Conservation (phyloP, 2,329 filamentous ascomycete species). For the Exophiala mesophila region DNA sequence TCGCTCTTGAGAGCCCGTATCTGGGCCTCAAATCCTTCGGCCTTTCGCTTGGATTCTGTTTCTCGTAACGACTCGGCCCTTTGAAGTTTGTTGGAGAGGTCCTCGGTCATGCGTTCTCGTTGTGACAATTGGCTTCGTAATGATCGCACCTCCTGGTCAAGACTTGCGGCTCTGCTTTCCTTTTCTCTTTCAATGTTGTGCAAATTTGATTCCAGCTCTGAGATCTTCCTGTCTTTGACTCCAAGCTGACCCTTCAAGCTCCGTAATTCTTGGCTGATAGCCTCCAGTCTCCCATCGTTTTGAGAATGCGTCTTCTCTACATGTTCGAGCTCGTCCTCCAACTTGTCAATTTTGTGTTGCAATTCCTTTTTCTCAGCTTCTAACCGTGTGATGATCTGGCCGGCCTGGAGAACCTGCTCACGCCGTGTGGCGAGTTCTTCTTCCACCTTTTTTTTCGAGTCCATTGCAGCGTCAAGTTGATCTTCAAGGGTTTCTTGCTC, state of each 20-base stretch:
- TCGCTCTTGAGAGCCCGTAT: constrained; percentile 90
- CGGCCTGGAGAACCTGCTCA: constrained; percentile 84
- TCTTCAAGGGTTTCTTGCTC: constrained; percentile 94
- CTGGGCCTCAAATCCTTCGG: constrained; percentile 44
- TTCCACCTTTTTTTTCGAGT: constrained; percentile 83
- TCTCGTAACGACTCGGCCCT: constrained; percentile 16
- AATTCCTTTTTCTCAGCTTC: constrained; percentile 82
- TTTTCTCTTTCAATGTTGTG: constrained; percentile 82
- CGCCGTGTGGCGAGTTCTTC: constrained; percentile 75
- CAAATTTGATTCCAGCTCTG: constrained; percentile 79
- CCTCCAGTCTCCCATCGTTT: constrained; percentile 69
- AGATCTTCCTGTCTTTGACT: constrained; percentile 82
- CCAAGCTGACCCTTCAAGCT: constrained; percentile 87
- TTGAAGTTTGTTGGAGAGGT: constrained; percentile 23
- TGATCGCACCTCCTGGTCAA: constrained; percentile 24
- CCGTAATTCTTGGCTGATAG: constrained; percentile 71
- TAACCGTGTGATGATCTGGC: constrained; percentile 74
- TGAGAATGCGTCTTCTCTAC: constrained; percentile 67
- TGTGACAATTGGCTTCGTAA: constrained; percentile 22
- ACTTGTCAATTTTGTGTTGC: constrained; percentile 58
- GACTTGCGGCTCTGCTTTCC: constrained; percentile 42
- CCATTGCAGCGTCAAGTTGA: constrained; percentile 81
- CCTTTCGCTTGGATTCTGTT: constrained; percentile 20
- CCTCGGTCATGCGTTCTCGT: constrained; percentile 20
- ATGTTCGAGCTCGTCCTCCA: constrained; percentile 67